Base-by-base conservation (phyloP, 768 basidiomycete species). In the Mycena venus region DNA sequence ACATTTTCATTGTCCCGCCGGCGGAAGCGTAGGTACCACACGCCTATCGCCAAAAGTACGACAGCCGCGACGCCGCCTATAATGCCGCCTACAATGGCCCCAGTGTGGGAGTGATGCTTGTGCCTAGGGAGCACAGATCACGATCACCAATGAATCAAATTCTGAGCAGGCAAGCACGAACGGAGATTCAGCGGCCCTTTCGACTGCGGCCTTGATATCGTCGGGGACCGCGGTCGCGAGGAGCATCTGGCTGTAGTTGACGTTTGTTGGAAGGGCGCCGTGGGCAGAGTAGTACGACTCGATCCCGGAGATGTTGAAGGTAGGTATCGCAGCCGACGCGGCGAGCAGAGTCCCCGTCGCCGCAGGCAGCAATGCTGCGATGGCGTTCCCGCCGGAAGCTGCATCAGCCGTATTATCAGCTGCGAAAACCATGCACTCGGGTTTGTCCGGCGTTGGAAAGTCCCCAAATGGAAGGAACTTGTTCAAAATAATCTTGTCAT, bases 191-290 rank as follows among this genome's bases (percentile, higher is more conserved):
- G 51, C 64, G 8, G 49, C 53, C 29, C 44, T n/a, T n/a, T 68
- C 29, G 4, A 68, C 66, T 3, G 73, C 73, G 8, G 31, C 34
- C 42, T 58, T 32, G 25, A 74, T 64, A 31, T 74, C 73, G 19
- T 23, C 51, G 2, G 73, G 68, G 3, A 74, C 68, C 21, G 61
- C 17, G 11, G 73, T 74, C 23, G 73, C 73, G 40, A 25, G 7
- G 17, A 69, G 23, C 67, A 74, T 69, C 62, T 74, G 73, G 25
- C 19, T 8, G 56, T 74, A 74, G 25, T 74, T 69, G 7, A 74
- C 73, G 21, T 64, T 64, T 19, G 67, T 69, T 14, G 73, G 73
- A 31, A 74, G 55, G 19, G 60, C n/a, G 23, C 56, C 56, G 31
- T 74, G 29, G 3, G 67, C 61, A 19, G 73, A 63, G 29, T 64